A percentile compares a stretch with the other conserved stretches of the same genome.
Evolutionary conservation across 176 grass and related monocot species (phyloP).

Genomic region (Rhynchospora tenuis): DNA sequence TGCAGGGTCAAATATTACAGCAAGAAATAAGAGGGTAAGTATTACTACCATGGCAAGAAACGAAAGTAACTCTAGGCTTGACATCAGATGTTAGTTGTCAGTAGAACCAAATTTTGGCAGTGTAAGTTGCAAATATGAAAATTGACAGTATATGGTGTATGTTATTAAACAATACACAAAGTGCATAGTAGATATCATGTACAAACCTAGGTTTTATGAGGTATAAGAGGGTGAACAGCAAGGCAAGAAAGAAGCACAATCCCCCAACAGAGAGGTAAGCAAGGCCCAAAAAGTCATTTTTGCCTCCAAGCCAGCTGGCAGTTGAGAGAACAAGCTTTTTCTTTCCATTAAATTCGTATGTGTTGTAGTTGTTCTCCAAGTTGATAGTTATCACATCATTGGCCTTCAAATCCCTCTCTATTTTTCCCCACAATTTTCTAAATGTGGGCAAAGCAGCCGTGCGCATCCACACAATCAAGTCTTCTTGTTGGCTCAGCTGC

Average conservation of each 20-base stretch:
- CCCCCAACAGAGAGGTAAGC: constrained; percentile 70
- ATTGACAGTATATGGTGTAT: neutral
- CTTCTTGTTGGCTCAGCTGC: constrained; percentile 78
- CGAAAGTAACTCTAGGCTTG: constrained; percentile 26
- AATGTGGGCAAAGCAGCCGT: constrained; percentile 91
- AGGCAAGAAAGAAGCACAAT: constrained; percentile 70
- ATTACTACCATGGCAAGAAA: neutral
- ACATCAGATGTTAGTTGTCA: neutral
- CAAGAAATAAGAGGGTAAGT: neutral
- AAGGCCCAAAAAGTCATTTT: constrained; percentile 75
- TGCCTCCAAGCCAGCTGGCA: constrained; percentile 87
- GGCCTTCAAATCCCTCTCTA: constrained; percentile 62
- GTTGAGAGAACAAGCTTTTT: constrained; percentile 86
- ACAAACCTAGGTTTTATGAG: constrained; percentile 81
- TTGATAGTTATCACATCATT: constrained; percentile 72
- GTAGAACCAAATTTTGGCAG: neutral
- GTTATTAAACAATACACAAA: neutral
- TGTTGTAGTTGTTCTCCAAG: constrained; percentile 77
- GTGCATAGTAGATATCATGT: neutral
- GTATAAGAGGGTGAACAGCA: constrained; percentile 64
- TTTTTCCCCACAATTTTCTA: constrained; percentile 81
- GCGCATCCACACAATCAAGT: constrained; percentile 90
- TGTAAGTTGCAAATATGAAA: constrained; percentile 3
- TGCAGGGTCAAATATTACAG: neutral
- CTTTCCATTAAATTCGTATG: constrained; percentile 75